A percentile compares a stretch with the other conserved stretches of the same genome.
Conservation (phyloP, 2,329 filamentous ascomycete genomes). For the Trichoderma harzianum region DNA sequence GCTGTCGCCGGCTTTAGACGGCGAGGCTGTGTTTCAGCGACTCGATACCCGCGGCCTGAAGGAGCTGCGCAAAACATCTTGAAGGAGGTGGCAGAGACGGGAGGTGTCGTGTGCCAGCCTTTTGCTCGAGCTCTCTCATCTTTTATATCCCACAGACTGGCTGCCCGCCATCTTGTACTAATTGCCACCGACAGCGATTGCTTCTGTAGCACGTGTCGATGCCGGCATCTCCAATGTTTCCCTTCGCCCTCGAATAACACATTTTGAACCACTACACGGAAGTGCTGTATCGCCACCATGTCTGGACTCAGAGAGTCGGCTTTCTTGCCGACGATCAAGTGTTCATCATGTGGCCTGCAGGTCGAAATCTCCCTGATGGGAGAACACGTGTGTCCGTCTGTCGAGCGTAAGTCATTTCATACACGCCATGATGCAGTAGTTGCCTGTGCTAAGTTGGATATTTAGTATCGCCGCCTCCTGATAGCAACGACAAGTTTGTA, state of each 20-base stretch:
- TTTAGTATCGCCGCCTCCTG: conserved; percentile 39
- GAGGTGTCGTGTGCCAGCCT: not conserved
- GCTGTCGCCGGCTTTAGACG: not conserved
- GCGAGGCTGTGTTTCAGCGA: conserved; percentile 8
- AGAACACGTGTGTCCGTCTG: conserved; percentile 69
- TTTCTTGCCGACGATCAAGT: conserved; percentile 82
- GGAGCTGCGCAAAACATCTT: not conserved
- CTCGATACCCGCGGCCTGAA: not conserved
- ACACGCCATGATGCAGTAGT: not conserved
- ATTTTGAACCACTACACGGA: not conserved
- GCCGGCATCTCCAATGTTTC: conserved; percentile 12
- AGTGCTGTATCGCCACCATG: conserved; percentile 37
- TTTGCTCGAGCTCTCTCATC: not conserved
- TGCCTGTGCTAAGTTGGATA: conserved; percentile 5
- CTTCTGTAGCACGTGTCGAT: not conserved
- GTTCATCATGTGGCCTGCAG: conserved; percentile 72
- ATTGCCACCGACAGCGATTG: not conserved
- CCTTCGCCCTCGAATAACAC: conserved; percentile 1
- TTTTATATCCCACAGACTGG: not conserved
- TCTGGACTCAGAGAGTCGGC: conserved; percentile 57
- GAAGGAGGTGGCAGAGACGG: not conserved
- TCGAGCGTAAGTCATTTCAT: conserved; percentile 41
- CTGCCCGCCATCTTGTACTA: not conserved
- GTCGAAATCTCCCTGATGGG: conserved; percentile 85
- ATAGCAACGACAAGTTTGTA: conserved; percentile 30